A percentile compares a stretch with the other conserved stretches of the same genome.
phyloP scores from a whole-genome alignment of 169 alveolate genomes.

The Eimeria necatrix region DNA sequence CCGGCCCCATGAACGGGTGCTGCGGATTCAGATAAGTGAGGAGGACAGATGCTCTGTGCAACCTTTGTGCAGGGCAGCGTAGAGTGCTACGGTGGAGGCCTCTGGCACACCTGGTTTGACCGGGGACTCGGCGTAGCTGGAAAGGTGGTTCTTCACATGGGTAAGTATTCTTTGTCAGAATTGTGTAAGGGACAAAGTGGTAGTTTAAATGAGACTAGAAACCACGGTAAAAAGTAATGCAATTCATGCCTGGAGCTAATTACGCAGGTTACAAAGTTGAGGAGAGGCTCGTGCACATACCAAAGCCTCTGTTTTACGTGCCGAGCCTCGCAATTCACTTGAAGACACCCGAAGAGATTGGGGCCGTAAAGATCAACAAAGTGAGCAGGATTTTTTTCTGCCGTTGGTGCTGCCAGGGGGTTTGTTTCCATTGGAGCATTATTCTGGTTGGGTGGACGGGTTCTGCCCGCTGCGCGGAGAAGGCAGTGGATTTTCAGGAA shows the following conservation, averaged over 20 bases:
- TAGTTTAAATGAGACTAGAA: no score
- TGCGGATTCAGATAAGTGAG: no score
- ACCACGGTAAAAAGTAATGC: no score
- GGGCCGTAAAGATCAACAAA: constrained; percentile 85
- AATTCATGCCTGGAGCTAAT: no score
- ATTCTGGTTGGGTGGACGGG: no score
- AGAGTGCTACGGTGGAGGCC: constrained; percentile 97
- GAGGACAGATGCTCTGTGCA: background rate
- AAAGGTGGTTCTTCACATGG: constrained; percentile 87
- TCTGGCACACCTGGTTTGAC: constrained; percentile 98
- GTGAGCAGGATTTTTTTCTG: background rate
- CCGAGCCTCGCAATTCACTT: constrained; percentile 97
- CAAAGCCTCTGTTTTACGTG: constrained; percentile 93
- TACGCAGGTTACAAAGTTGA: constrained; percentile 39
- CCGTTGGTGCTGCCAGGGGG: no score
- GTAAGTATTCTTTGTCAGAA: background rate
- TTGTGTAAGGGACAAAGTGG: background rate
- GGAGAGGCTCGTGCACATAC: constrained; percentile 86
- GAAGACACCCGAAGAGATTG: constrained; percentile 91
- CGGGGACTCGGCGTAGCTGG: constrained; percentile 97
- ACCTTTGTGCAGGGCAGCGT: constrained; percentile 89
- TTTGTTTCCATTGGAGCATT: no score
- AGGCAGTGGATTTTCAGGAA: no score
- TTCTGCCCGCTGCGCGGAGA: no score
- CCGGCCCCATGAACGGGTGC: no score